These are phyloP conservation scores for Zasmidium angulare DNA, from an alignment of 2,329 filamentous ascomycete species.

Conservation along the genomic window DNA sequence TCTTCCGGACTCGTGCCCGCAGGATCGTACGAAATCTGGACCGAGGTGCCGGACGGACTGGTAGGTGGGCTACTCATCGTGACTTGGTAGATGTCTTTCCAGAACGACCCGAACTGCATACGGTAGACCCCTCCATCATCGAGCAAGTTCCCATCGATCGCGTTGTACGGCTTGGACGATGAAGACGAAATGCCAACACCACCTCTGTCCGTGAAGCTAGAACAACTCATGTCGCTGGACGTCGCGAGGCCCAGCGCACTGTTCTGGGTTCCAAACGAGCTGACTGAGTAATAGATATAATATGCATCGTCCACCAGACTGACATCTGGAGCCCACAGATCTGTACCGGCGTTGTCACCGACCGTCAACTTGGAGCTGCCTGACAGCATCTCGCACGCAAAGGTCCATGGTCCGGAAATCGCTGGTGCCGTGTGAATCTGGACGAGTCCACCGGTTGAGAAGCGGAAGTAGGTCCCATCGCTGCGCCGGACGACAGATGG, in stretches of 20 bases:
- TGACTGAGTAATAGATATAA: constrained; percentile 68
- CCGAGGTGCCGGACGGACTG: constrained; percentile 38
- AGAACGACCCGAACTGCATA: constrained; percentile 68
- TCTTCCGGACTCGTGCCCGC: constrained; percentile 56
- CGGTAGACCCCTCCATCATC: constrained; percentile 46
- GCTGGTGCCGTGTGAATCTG: constrained; percentile 49
- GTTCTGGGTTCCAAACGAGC: constrained; percentile 59
- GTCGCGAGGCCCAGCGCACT: constrained; percentile 63
- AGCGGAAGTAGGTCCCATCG: constrained; percentile 55
- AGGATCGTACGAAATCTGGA: constrained; percentile 56
- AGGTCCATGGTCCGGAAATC: constrained; percentile 53
- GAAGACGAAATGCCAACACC: constrained; percentile 53
- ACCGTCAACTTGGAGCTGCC: constrained; percentile 42
- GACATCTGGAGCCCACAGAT: constrained; percentile 65
- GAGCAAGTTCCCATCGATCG: constrained; percentile 55
- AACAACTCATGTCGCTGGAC: constrained; percentile 50
- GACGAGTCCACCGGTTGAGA: constrained; percentile 53
- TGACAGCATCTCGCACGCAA: constrained; percentile 48
- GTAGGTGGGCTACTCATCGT: constrained; percentile 41
- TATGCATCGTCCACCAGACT: constrained; percentile 58
- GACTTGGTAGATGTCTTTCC: constrained; percentile 63
- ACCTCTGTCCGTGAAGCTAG: constrained; percentile 62
- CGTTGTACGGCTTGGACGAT: constrained; percentile 45
- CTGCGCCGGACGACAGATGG: constrained; percentile 49
- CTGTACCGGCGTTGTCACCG: constrained; percentile 46